Conservation (phyloP, 768 basidiomycete species). For the Suillus bovinus region DNA sequence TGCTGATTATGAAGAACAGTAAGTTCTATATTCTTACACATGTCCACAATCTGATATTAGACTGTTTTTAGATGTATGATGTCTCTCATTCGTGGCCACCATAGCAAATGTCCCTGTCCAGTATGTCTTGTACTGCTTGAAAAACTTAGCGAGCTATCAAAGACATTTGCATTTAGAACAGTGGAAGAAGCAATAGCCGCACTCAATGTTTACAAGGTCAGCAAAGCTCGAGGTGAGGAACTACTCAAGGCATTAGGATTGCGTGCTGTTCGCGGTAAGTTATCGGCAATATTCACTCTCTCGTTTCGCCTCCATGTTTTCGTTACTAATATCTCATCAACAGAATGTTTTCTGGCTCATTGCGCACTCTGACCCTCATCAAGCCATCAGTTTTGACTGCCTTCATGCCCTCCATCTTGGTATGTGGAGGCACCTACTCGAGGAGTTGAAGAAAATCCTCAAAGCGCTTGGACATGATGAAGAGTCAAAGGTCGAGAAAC, state of each 20-base stretch:
- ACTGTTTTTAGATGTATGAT: too few relatives aligned
- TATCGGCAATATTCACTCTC: background rate
- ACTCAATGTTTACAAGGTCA: background rate
- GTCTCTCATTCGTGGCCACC: too few relatives aligned
- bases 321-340: slow-evolving; percentile 33
- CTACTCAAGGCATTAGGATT: background rate
- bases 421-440: slow-evolving; percentile 34
- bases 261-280: background rate
- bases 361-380: slow-evolving; percentile 35
- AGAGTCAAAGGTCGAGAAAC: too few relatives aligned
- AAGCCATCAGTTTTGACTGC: slow-evolving; percentile 34
- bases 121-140: too few relatives aligned
- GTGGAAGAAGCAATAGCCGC: background rate
- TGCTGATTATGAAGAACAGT: too few relatives aligned
- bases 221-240: background rate
- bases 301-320: too few relatives aligned
- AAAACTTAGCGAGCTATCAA: too few relatives aligned
- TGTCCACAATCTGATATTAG: too few relatives aligned
- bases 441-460: slow-evolving; percentile 24
- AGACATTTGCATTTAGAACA: too few relatives aligned
- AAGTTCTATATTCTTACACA: too few relatives aligned
- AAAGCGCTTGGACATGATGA: slow-evolving; percentile 14
- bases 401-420: slow-evolving; percentile 39
- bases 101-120: too few relatives aligned
- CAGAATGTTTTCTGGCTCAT: slow-evolving; percentile 46